Conservation (phyloP, 2,329 filamentous ascomycete genomes). For the Coniochaeta sp. region DNA sequence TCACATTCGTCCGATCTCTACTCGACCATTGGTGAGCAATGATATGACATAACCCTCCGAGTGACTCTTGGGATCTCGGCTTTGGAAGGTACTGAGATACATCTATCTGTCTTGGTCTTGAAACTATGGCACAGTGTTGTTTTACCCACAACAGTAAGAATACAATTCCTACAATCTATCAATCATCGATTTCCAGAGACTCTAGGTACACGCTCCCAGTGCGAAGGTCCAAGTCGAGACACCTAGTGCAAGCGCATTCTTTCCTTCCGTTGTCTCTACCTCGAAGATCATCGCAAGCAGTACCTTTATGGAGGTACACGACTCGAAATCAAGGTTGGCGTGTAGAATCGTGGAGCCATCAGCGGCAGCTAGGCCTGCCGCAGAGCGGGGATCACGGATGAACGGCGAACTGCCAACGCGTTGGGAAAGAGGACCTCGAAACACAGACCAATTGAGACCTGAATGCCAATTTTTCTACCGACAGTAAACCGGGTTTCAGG, state of each 20-base stretch:
- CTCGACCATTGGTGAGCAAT: no score
- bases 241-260: background rate
- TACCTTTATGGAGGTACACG: background rate
- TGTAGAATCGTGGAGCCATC: background rate
- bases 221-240: no score
- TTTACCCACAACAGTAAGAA: no score
- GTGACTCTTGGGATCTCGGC: no score
- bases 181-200: background rate
- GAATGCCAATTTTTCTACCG: background rate
- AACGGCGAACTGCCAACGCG: background rate
- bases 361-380: background rate
- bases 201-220: no score
- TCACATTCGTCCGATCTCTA: no score
- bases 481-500: background rate
- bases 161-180: background rate
- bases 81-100: no score
- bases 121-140: no score
- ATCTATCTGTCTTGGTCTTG: no score
- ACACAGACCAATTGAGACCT: background rate
- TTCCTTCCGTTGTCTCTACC: background rate
- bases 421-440: no score
- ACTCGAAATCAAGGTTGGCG: background rate
- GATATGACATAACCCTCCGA: no score
- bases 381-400: background rate
- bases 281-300: background rate